Percentiles rank a stretch among this genome's conserved stretches.
These are phyloP conservation scores for Fomitopsis schrenkii DNA, from an alignment of 1,284 basidiomycete species.

Conservation along the genomic window DNA sequence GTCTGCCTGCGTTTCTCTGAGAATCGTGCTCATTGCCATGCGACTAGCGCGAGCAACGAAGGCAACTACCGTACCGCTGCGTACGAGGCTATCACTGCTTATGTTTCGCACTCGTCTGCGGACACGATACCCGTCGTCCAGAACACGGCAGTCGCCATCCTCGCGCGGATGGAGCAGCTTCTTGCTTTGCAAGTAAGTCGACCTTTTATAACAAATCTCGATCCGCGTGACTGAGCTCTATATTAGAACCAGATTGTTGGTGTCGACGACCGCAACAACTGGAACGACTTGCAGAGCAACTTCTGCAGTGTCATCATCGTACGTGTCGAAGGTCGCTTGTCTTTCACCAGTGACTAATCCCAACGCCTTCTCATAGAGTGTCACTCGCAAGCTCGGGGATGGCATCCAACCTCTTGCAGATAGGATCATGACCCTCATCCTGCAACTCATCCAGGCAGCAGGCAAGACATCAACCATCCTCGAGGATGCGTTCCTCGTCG, in stretches of 20 bases:
- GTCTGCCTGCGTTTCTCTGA: not conserved
- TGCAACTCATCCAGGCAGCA: constrained; percentile 83
- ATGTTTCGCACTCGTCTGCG: constrained; percentile 76
- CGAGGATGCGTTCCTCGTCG: constrained; percentile 94
- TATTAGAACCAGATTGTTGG: constrained; percentile 89
- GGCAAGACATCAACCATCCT: constrained; percentile 94
- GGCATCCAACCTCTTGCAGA: constrained; percentile 90
- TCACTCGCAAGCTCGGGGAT: constrained; percentile 79
- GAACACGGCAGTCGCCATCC: constrained; percentile 77
- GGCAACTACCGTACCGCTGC: constrained; percentile 93
- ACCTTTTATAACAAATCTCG: not conserved
- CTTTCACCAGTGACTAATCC: not conserved
- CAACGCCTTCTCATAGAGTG: constrained; percentile 47
- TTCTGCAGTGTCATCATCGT: constrained; percentile 89
- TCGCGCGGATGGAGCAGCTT: constrained; percentile 88
- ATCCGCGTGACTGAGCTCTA: not conserved
- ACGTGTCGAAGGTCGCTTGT: constrained; percentile 27
- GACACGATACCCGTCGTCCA: constrained; percentile 85
- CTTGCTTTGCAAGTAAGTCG: constrained; percentile 68
- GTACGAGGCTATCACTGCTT: constrained; percentile 92
- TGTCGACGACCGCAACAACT: constrained; percentile 96
- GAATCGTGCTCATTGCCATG: constrained; percentile 8
- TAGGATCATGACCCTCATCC: constrained; percentile 90
- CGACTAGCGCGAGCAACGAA: constrained; percentile 76
- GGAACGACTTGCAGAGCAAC: constrained; percentile 98